Evolutionary conservation across 2,329 filamentous ascomycete species (phyloP).

Genomic region (Eutypa lata): DNA sequence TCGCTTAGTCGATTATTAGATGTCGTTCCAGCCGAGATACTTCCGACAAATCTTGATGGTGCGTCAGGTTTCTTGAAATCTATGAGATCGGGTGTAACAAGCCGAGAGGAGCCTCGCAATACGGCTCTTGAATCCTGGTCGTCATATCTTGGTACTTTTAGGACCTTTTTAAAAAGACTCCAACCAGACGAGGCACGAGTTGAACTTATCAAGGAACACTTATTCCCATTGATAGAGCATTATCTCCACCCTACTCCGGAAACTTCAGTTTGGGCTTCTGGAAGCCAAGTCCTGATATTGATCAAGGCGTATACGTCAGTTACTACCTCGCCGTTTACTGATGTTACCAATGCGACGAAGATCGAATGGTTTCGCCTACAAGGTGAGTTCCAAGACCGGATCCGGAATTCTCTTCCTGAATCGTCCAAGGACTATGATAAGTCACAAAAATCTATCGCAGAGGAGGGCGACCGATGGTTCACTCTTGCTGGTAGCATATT

Average conservation of each 20-base stretch:
- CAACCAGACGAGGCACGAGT: slow-evolving; percentile 41
- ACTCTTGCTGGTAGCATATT: slow-evolving; percentile 50
- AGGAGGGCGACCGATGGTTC: slow-evolving; percentile 67
- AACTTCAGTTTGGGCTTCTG: slow-evolving; percentile 33
- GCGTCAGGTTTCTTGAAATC: slow-evolving; percentile 62
- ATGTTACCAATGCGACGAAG: slow-evolving; percentile 46
- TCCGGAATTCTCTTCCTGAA: slow-evolving; percentile 76
- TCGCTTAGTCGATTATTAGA: slow-evolving; percentile 62
- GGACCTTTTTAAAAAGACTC: slow-evolving; percentile 48
- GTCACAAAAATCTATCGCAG: slow-evolving; percentile 67
- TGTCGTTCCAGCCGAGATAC: slow-evolving; percentile 48
- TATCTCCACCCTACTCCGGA: slow-evolving; percentile 48
- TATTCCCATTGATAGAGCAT: slow-evolving; percentile 54
- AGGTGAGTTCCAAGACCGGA: slow-evolving; percentile 57
- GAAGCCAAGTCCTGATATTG: slow-evolving; percentile 34
- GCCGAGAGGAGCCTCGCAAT: slow-evolving; percentile 69
- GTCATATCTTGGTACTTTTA: slow-evolving; percentile 65
- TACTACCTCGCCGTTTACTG: slow-evolving; percentile 36
- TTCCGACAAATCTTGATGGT: slow-evolving; percentile 52
- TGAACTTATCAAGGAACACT: slow-evolving; percentile 43
- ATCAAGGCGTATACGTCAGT: slow-evolving; percentile 47
- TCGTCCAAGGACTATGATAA: slow-evolving; percentile 72
- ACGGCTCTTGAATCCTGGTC: slow-evolving; percentile 71
- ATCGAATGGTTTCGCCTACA: slow-evolving; percentile 63
- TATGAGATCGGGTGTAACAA: slow-evolving; percentile 67